Base-by-base conservation (phyloP, 441 rosid genomes). In the Hura crepitans region DNA sequence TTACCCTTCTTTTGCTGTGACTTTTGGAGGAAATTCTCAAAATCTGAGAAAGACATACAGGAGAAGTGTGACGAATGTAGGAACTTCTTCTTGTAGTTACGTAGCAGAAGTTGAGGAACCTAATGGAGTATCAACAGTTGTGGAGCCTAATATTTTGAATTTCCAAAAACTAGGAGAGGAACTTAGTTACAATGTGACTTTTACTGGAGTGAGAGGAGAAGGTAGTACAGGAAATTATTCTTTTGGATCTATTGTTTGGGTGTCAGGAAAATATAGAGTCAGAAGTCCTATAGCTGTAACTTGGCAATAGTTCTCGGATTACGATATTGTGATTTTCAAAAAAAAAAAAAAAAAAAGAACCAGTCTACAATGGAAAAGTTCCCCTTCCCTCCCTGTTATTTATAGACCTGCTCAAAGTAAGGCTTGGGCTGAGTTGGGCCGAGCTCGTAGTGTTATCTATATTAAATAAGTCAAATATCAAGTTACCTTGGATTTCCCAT, bases 201-300 rank as follows among this genome's bases (percentile, higher is more conserved):
- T 89, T 45, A 68, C 18, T 37, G 65, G 77, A 12, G 45, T 51
- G 31, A 25, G 51, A 59, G 74, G 56, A 57, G 31, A 49, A 53
- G 50, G 20, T 20, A 51, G 68, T 2, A 6, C 65, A 1, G 60
- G 57, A 1, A 20, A 76, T 30, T 56, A 79, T 11, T 70, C 86
- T 9, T 85, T 88, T 65, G 86, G 93, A 20, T 78, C 84, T 20
- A 70, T 94, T 62, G 73, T 75, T 62, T 89, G 96, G 97, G 65
- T 72, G 42, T 86, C 82, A 17, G 85, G 86, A n/a, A 80, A 51
- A 39, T 81, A 86, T 56, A 68, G 8, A 18, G 95, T 89, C 35
- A 82, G 91, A 82, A 91, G 93, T 77, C 87, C 90, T 30, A 67
- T 91, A 8, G 95, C 97, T 0, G 90, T 81, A 25, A 77, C 91